Evolutionary conservation across 2,329 filamentous ascomycete species (phyloP).

Genomic region (Aspergillus oerlinghausenensis): DNA sequence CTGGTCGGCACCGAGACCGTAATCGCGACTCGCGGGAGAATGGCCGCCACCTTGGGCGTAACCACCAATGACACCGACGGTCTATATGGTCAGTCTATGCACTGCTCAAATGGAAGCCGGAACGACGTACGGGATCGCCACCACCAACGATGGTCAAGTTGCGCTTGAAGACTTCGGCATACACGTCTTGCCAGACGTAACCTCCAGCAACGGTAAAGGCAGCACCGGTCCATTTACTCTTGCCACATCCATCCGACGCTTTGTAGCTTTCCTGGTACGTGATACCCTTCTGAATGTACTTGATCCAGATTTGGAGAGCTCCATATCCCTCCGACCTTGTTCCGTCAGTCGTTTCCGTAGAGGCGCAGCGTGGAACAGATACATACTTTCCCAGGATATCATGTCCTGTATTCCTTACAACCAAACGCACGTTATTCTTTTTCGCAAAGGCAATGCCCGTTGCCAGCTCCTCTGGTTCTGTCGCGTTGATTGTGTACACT

Average conservation of each 20-base stretch:
- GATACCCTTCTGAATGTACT: conserved; percentile 26
- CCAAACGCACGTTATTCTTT: conserved; percentile 48
- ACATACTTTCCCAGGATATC: conserved; percentile 20
- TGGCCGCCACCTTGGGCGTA: conserved; percentile 43
- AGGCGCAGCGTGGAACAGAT: background rate
- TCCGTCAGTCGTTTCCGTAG: background rate
- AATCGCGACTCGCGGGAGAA: conserved; percentile 34
- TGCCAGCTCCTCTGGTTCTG: conserved; percentile 20
- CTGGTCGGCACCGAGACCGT: conserved; percentile 44
- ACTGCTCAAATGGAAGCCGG: background rate
- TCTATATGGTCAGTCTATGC: conserved; percentile 1
- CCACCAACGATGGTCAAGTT: conserved; percentile 29
- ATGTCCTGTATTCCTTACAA: conserved; percentile 42
- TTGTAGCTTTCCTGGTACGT: conserved; percentile 20
- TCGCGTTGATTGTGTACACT: conserved; percentile 25
- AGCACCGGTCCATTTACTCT: conserved; percentile 28
- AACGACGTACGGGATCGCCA: conserved; percentile 13
- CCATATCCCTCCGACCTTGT: conserved; percentile 26
- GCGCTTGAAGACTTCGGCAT: conserved; percentile 21
- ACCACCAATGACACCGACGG: conserved; percentile 28
- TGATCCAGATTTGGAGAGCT: conserved; percentile 28
- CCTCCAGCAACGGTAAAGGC: conserved; percentile 29
- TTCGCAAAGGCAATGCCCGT: conserved; percentile 39
- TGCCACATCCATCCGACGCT: conserved; percentile 28
- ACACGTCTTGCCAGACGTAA: conserved; percentile 21